Percentiles rank a stretch among this genome's conserved stretches.
These are phyloP conservation scores for Colletotrichum eremochloae DNA, from an alignment of 2,329 filamentous ascomycete species.

Conservation along the genomic window DNA sequence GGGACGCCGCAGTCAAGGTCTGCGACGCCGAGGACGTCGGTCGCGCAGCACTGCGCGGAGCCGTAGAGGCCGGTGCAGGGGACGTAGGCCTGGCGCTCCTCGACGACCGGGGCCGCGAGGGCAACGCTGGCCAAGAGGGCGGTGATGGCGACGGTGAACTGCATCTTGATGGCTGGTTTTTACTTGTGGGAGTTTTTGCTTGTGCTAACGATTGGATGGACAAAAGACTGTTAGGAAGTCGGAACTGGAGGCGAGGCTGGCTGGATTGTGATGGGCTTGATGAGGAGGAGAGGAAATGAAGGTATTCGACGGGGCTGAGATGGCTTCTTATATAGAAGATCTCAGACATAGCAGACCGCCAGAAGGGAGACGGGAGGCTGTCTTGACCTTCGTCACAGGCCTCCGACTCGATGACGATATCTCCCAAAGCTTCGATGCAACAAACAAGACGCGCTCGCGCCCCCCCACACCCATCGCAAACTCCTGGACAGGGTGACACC, in stretches of 20 bases:
- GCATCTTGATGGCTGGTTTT: conserved; percentile 27
- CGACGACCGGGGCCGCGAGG: conserved; percentile 48
- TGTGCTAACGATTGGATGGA: neutral
- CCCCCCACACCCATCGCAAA: neutral
- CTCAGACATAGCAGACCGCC: neutral
- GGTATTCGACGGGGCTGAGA: neutral
- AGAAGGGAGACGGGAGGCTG: neutral
- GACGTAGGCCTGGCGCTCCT: conserved; percentile 55
- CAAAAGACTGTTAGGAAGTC: neutral
- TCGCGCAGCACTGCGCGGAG: conserved; percentile 70
- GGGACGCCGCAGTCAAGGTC: conserved; percentile 69
- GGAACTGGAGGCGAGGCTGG: conserved; percentile 2
- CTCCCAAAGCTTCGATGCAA: neutral
- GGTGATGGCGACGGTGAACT: conserved; percentile 39
- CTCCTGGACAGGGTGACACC: conserved; percentile 30
- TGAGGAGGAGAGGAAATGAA: neutral
- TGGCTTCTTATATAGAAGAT: conserved; percentile 35
- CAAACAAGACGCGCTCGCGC: conserved; percentile 19
- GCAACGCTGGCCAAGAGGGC: conserved; percentile 45
- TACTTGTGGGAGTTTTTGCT: neutral
- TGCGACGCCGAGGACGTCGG: conserved; percentile 70
- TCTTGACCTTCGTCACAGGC: conserved; percentile 38
- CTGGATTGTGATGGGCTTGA: conserved; percentile 20
- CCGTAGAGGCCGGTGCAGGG: conserved; percentile 60
- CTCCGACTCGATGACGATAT: conserved; percentile 35